Conservation (phyloP, 1,139 yeast genomes). For the Pneumocystis carinii region DNA sequence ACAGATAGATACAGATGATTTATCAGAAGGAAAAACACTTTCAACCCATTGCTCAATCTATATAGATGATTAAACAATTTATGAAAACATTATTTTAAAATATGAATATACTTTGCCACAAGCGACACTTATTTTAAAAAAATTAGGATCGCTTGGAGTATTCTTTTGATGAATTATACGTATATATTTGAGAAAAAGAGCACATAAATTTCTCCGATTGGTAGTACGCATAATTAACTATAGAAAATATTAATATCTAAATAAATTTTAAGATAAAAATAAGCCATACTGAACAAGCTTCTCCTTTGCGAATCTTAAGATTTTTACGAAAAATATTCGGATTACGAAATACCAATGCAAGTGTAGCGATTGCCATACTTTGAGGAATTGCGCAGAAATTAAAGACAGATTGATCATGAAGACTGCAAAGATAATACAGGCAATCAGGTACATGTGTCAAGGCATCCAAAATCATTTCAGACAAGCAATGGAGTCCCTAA, state of each 20-base stretch:
- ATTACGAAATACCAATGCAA: slow-evolving; percentile 75
- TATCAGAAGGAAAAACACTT: slow-evolving; percentile 15
- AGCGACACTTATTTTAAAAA: slow-evolving; percentile 63
- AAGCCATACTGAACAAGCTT: slow-evolving; percentile 30
- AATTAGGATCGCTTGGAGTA: slow-evolving; percentile 72
- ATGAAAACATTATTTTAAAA: too few relatives aligned
- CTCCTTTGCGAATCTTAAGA: slow-evolving; percentile 87
- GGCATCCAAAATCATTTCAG: slow-evolving; percentile 69
- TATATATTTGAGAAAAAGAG: slow-evolving; percentile 57
- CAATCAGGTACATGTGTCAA: slow-evolving; percentile 66
- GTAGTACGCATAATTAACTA: slow-evolving; percentile 57
- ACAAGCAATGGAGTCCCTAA: slow-evolving; percentile 26
- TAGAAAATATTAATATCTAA: slow-evolving; percentile 24
- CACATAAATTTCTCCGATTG: slow-evolving; percentile 60
- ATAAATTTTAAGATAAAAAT: too few relatives aligned
- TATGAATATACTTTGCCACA: slow-evolving; percentile 43
- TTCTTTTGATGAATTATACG: slow-evolving; percentile 67
- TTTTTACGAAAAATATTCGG: slow-evolving; percentile 51
- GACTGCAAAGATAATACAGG: slow-evolving; percentile 56
- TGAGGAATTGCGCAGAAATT: slow-evolving; percentile 95
- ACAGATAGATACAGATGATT: neutral
- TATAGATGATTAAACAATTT: slow-evolving; percentile 24
- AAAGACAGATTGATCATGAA: slow-evolving; percentile 70
- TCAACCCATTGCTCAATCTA: slow-evolving; percentile 30
- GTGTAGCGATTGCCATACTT: slow-evolving; percentile 94